Base-by-base conservation (phyloP, 495 filamentous ascomycete genomes). In the Rhypophila decipiens region DNA sequence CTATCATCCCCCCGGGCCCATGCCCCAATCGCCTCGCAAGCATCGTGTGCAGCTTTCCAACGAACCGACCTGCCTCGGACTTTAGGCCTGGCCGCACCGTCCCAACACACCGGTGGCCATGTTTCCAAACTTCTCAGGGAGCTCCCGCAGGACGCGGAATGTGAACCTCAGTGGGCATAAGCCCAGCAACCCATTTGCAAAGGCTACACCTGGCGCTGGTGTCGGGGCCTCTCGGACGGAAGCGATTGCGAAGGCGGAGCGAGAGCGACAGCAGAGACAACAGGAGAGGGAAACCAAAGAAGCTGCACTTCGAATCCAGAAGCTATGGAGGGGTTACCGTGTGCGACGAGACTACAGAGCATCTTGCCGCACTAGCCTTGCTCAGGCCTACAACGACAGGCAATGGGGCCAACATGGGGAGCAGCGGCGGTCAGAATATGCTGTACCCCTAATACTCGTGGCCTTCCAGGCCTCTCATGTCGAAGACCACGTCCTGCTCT, bases 111-210 rank as follows among this genome's bases (percentile, higher is more conserved):
- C n/a, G n/a, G n/a, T n/a, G n/a, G 33, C 17, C 45, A 97, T 97
- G 91, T 95, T 91, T 66, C 82, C 83, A 46, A 85, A 83, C 33
- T 98, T 98, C 67, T 91, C 86, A 22, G 93, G 93, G 47, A 87
- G 64, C 70, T 85, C 90, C 55, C 82, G 89, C 55, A 85, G 84
- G 46, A 84, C 83, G 42, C 85, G 93, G 44, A 87, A 95, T 62
- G 88, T 98, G 53, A 95, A 98, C 65, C 84, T 98, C 48, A 91
- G 88, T 42, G 94, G 90, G 54, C 86, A 90, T 51, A 60, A 55
- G 35, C 79, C 81, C 56, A 72, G 66, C 46, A 88, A 93, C 66
- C 83, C 87, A 22, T 88, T 90, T 65, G 80, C 83, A 50, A 68
- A 78, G 60, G 61, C 63, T 42, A 51, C 62, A 4, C 64, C 73